phyloP scores from a whole-genome alignment of 805 yeast genomes.

The Dipodascus albidus region DNA sequence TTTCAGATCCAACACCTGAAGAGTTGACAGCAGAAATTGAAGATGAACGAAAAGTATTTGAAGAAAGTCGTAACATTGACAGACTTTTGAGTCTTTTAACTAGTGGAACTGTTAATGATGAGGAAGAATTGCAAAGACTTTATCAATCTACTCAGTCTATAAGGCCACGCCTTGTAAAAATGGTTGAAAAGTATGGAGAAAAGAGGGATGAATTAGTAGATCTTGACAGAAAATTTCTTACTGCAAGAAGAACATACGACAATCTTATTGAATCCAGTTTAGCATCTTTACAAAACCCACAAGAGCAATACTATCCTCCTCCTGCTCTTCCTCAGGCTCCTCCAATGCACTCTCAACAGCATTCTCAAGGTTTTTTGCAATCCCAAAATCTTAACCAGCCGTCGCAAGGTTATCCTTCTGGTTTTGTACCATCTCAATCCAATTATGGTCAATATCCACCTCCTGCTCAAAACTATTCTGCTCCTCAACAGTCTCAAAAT shows the following conservation, averaged over 20 bases:
- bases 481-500: neutral
- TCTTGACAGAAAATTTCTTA: conserved; percentile 56
- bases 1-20: conserved; percentile 51
- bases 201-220: conserved; percentile 68
- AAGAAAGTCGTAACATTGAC: conserved; percentile 53
- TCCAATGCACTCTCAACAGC: neutral
- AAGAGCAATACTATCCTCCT: conserved; percentile 1
- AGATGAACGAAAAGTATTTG: conserved; percentile 42
- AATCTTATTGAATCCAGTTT: conserved; percentile 46
- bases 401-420: conserved; percentile 3
- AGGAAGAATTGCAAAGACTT: conserved; percentile 60
- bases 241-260: conserved; percentile 61
- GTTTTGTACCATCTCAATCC: neutral
- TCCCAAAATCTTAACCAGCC: no score
- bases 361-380: conserved; percentile 6
- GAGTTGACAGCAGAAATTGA: conserved; percentile 42
- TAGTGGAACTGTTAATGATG: conserved; percentile 28
- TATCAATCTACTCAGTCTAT: conserved; percentile 64
- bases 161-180: conserved; percentile 60
- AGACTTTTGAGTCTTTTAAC: conserved; percentile 17
- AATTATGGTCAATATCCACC: conserved; percentile 2
- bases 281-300: conserved; percentile 12
- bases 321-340: neutral
- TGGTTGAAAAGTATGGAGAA: conserved; percentile 66
- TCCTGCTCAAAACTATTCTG: neutral